Evolutionary conservation across 768 basidiomycete species (phyloP), one percentile per base, ranked within the genome.

Genomic region (Rhizopogon vulgaris): DNA sequence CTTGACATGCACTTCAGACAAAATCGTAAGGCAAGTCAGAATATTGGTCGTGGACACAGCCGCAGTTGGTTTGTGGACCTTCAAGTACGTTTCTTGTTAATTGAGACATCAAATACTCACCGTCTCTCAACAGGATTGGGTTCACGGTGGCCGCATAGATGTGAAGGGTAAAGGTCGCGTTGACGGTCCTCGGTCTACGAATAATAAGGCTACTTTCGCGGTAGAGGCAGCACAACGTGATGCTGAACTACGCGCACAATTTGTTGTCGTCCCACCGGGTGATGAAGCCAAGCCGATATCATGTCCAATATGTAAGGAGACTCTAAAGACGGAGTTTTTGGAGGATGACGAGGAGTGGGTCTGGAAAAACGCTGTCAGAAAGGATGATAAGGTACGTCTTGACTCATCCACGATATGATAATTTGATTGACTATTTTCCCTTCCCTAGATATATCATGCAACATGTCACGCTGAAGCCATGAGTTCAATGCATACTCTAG

Each of bases 301-400:
- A 56, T 99, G 95, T 76, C 93, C 94, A 24, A 90, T 99, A 59
- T 99, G 96, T 82, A 96, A 95, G 75, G 95, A 99, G 69, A 69
- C 68, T 51, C 77, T 97, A 68, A 90, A 91, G 74, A 82, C 85
- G 58, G 95, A 96, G 73, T 98, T 90, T 66, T 69, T 85, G 52
- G 93, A 97, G 65, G 94, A 96, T 43, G 93, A 94, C 55, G 95
- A 97, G 72, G 95, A 96, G 55, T 98, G 94, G 94, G 87, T 96
- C 11, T 99, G 93, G 93, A 82, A 79, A 64, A 95, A 99, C 63
- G 92, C 94, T 0, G 76, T 91, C 17, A 81, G 77, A 68, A 84
- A 85, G 55, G 90, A 95, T 57, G 88, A 87, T 52, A 80, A 80
- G 74, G 93, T 93, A 66, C 50, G 84, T 71, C n/a, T 24, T 38